These are phyloP conservation scores for Termitomyces sp. DNA, from an alignment of 1,284 basidiomycete species.

Conservation along the genomic window DNA sequence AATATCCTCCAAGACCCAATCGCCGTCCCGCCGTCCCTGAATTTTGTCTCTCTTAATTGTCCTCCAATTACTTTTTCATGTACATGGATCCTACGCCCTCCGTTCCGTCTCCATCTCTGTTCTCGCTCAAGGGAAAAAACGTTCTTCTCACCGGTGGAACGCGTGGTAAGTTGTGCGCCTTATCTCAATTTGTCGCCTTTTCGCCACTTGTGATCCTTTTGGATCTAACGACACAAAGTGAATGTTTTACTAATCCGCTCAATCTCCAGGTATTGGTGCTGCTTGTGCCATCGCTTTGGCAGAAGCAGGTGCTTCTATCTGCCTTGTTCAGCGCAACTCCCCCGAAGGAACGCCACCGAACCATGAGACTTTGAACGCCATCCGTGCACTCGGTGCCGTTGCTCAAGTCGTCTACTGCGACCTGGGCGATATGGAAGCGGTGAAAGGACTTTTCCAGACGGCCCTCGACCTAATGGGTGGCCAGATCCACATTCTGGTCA, in stretches of 20 bases:
- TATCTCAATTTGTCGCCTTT: conserved; percentile 13
- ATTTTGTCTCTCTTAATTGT: conserved; percentile 1
- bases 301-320: conserved; percentile 77
- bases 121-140: conserved; percentile 55
- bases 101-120: conserved; percentile 46
- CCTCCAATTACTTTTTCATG: not conserved
- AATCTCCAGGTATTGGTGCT: conserved; percentile 60
- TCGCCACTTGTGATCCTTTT: conserved; percentile 3
- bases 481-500: conserved; percentile 82
- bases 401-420: conserved; percentile 70
- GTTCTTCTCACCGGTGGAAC: conserved; percentile 71
- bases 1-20: conserved; percentile 9
- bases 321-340: conserved; percentile 64
- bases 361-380: conserved; percentile 51
- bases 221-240: not conserved
- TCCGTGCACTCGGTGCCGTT: conserved; percentile 39
- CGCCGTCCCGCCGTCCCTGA: not conserved
- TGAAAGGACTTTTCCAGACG: conserved; percentile 61
- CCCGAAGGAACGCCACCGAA: conserved; percentile 37
- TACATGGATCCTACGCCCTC: conserved; percentile 30
- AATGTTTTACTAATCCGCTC: not conserved
- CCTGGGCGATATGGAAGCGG: conserved; percentile 62
- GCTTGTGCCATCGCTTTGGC: conserved; percentile 70
- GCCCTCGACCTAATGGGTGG: conserved; percentile 58
- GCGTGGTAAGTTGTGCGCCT: conserved; percentile 40